These are phyloP conservation scores for Quercus agrifolia DNA, from an alignment of 306 rosid species.

Conservation along the genomic window DNA sequence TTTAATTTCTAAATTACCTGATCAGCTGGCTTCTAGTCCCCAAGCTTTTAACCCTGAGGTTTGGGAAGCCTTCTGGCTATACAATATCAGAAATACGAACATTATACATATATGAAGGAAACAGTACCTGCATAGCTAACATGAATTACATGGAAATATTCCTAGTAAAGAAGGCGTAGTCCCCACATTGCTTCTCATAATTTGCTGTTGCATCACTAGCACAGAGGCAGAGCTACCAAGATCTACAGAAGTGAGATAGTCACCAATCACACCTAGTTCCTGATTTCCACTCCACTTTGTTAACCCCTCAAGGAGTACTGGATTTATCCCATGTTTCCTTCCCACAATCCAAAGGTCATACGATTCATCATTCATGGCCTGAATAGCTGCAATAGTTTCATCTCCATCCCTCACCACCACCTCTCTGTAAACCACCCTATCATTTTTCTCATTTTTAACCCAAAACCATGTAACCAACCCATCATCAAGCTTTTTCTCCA, in stretches of 20 bases:
- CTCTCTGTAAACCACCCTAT: conserved; percentile 54
- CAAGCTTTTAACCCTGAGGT: too few species aligned
- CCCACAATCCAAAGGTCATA: conserved; percentile 73
- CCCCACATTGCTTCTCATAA: conserved; percentile 39
- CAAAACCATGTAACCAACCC: conserved; percentile 83
- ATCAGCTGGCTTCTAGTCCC: too few species aligned
- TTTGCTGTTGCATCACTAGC: conserved; percentile 70
- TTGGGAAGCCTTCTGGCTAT: too few species aligned
- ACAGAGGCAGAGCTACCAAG: conserved; percentile 56
- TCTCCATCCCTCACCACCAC: conserved; percentile 64
- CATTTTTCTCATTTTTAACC: conserved; percentile 70
- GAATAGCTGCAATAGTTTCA: conserved; percentile 56
- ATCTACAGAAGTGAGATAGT: conserved; percentile 68
- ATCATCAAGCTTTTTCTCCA: conserved; percentile 86
- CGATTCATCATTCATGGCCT: conserved; percentile 35
- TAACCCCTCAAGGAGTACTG: conserved; percentile 49
- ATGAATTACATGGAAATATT: neutral
- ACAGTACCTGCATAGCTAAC: neutral
- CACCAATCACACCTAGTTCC: conserved; percentile 75
- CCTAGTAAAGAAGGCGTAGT: neutral
- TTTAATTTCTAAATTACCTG: too few species aligned
- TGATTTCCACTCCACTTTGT: conserved; percentile 57
- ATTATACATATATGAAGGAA: too few species aligned
- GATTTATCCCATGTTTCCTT: conserved; percentile 73
- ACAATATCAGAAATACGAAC: too few species aligned